Conservation (phyloP, 2,329 filamentous ascomycete genomes). For the Biscogniauxia sp. region DNA sequence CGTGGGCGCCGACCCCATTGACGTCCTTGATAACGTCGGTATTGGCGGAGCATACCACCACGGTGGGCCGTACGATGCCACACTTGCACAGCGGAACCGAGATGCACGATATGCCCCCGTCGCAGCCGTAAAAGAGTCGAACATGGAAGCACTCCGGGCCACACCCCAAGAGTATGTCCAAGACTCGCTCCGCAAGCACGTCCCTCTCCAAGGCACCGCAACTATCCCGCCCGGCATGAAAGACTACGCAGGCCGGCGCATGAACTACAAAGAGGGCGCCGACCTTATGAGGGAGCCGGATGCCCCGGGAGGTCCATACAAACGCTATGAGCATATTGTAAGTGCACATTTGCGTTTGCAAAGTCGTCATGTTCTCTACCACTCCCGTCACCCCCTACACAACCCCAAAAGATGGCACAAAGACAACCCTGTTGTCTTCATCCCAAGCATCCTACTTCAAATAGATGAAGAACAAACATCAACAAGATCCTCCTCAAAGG, state of each 20-base stretch:
- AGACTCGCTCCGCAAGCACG: slow-evolving; percentile 70
- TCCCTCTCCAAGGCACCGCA: slow-evolving; percentile 79
- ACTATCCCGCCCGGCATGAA: slow-evolving; percentile 68
- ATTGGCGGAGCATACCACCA: slow-evolving; percentile 74
- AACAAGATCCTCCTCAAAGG: background rate
- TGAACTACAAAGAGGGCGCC: slow-evolving; percentile 81
- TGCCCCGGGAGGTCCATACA: slow-evolving; percentile 70
- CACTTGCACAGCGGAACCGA: slow-evolving; percentile 70
- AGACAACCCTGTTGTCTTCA: background rate
- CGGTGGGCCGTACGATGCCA: slow-evolving; percentile 85
- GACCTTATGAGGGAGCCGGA: slow-evolving; percentile 77
- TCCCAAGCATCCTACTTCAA: background rate
- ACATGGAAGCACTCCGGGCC: slow-evolving; percentile 73
- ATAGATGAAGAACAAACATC: background rate
- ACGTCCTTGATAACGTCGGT: slow-evolving; percentile 68
- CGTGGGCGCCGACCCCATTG: slow-evolving; percentile 74
- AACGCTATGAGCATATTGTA: slow-evolving; percentile 71
- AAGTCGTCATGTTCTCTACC: background rate
- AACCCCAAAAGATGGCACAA: background rate
- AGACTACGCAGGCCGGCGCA: slow-evolving; percentile 67
- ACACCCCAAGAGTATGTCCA: slow-evolving; percentile 76
- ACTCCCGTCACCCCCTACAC: background rate
- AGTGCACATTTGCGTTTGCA: slow-evolving; percentile 34
- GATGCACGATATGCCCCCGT: slow-evolving; percentile 65
- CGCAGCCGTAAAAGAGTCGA: slow-evolving; percentile 70